phyloP scores from a whole-genome alignment of 2,329 filamentous ascomycete species.

The Chaetothyriales sp. region DNA sequence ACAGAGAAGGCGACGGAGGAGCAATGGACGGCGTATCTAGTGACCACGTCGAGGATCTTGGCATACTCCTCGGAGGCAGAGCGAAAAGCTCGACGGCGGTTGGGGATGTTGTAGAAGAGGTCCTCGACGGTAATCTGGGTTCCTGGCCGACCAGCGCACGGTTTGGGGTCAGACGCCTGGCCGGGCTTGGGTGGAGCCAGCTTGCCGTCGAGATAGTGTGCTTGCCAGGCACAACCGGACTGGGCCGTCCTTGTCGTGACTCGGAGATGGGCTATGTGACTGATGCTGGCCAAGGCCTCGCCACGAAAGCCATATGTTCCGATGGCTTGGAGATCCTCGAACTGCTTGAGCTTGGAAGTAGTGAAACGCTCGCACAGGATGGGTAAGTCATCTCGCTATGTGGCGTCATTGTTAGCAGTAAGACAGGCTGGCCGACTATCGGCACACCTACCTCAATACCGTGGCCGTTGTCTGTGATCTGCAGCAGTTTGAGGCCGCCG shows the following conservation, averaged over 20 bases:
- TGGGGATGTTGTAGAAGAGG: conserved; percentile 91
- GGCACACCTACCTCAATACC: conserved; percentile 64
- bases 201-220: conserved; percentile 72
- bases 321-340: conserved; percentile 82
- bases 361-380: conserved; percentile 95
- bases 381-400: conserved; percentile 71
- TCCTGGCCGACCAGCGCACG: conserved; percentile 71
- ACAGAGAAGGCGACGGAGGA: conserved; percentile 85
- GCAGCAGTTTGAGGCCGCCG: conserved; percentile 82
- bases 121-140: conserved; percentile 96
- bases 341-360: conserved; percentile 85
- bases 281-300: conserved; percentile 92
- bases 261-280: conserved; percentile 89
- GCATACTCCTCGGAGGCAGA: conserved; percentile 91
- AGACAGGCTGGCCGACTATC: neutral
- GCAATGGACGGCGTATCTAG: conserved; percentile 87
- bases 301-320: conserved; percentile 96
- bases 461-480: conserved; percentile 94
- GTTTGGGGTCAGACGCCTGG: conserved; percentile 71
- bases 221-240: conserved; percentile 79
- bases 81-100: conserved; percentile 73
- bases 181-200: conserved; percentile 75
- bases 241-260: conserved; percentile 89
- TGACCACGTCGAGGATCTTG: conserved; percentile 91
- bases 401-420: conserved; percentile 12